A percentile compares a stretch with the other conserved stretches of the same genome.
phyloP scores from a whole-genome alignment of 139 green algal species.

The Chlorella sp. region DNA sequence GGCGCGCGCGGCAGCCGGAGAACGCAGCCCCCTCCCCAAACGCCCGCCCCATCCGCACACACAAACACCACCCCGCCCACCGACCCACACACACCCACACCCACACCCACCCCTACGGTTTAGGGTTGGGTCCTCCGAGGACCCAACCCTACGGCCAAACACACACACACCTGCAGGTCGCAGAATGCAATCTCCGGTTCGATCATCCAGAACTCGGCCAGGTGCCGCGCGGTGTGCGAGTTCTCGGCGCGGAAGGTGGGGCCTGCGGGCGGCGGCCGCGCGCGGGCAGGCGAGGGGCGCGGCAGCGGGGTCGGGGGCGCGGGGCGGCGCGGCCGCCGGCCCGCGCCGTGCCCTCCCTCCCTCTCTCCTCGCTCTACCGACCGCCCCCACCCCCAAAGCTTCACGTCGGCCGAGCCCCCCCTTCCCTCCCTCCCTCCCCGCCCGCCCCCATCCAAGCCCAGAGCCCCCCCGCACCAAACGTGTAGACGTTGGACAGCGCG shows the following conservation, averaged over 20 bases:
- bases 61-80: no score
- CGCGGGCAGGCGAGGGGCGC: neutral
- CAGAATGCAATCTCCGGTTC: constrained; percentile 98
- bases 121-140: no score
- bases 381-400: no score
- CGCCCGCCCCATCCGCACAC: no score
- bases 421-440: neutral
- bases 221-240: constrained; percentile 90
- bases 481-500: constrained; percentile 90
- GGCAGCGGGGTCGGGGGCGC: neutral
- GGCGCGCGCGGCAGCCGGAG: no score
- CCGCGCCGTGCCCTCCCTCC: no score
- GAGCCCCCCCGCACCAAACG: constrained; percentile 73
- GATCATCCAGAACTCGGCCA: constrained; percentile 99
- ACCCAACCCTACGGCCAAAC: neutral
- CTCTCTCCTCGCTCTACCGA: no score
- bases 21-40: no score
- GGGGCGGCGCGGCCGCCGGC: no score
- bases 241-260: constrained; percentile 96
- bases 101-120: no score
- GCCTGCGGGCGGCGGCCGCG: constrained; percentile 1
- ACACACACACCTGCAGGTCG: constrained; percentile 65
- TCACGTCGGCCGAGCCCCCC: neutral
- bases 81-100: no score
- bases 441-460: neutral